phyloP scores from a whole-genome alignment of 176 grass and related monocot species.

The Carex pumila region DNA sequence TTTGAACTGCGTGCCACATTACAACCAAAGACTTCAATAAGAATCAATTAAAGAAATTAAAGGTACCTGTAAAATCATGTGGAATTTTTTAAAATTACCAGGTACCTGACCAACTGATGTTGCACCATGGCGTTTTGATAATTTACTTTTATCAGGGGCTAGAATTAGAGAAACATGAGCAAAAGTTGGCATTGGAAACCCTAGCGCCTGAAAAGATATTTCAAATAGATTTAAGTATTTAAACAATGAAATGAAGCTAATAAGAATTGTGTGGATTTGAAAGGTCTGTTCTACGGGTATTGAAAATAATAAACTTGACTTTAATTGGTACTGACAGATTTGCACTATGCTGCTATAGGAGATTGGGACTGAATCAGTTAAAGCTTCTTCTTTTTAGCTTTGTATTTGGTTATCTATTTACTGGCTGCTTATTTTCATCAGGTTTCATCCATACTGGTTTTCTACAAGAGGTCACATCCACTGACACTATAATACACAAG shows the following conservation, averaged over 20 bases:
- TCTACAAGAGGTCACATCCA: background rate
- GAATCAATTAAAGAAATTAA: background rate
- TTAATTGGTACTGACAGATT: background rate
- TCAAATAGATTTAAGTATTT: background rate
- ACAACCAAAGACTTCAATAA: constrained; percentile 6
- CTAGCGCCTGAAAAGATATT: constrained; percentile 52
- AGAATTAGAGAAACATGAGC: constrained; percentile 98
- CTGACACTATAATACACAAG: background rate
- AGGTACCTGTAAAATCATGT: background rate
- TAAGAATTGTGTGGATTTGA: background rate
- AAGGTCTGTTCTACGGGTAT: background rate
- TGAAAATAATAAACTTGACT: background rate
- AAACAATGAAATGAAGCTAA: background rate
- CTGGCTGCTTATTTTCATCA: background rate
- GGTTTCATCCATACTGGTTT: background rate
- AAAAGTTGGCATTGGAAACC: constrained; percentile 95
- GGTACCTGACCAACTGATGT: constrained; percentile 93
- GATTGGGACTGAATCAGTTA: background rate
- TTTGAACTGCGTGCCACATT: constrained; percentile 55
- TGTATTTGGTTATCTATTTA: background rate
- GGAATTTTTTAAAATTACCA: background rate
- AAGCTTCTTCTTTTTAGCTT: background rate
- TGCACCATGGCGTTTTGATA: constrained; percentile 95
- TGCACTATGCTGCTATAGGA: background rate
- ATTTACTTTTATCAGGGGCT: constrained; percentile 97